phyloP scores from a whole-genome alignment of 2,329 filamentous ascomycete genomes.

The Sporothrix schenckii region DNA sequence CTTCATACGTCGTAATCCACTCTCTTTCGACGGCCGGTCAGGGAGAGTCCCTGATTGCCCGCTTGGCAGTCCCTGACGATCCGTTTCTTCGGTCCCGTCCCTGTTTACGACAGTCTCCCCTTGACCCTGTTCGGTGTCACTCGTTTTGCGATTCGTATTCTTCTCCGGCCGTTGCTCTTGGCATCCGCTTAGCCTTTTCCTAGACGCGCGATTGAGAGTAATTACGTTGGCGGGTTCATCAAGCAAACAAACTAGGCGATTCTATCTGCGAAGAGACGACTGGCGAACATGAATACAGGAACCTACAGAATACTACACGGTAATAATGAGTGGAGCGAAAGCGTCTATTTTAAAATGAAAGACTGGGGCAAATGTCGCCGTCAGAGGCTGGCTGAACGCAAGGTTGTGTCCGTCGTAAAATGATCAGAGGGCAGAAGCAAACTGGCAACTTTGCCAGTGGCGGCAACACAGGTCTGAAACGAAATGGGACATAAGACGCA shows the following conservation, averaged over 20 bases:
- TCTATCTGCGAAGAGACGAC: not conserved
- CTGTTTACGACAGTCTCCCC: slow-evolving; percentile 4
- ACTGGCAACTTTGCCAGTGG: not conserved
- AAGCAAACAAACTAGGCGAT: not conserved
- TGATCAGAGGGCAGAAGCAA: slow-evolving; percentile 2
- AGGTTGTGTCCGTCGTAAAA: not conserved
- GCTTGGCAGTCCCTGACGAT: slow-evolving; percentile 19
- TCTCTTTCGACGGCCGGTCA: not conserved
- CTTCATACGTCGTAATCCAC: not conserved
- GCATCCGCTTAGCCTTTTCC: not conserved
- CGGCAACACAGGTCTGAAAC: slow-evolving; percentile 4
- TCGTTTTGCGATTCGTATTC: not conserved
- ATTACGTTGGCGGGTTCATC: not conserved
- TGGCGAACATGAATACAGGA: not conserved
- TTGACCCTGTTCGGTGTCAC: not conserved
- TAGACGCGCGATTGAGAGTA: not conserved
- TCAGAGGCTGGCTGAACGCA: slow-evolving; percentile 13
- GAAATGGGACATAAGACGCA: not conserved
- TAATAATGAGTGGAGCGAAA: not conserved
- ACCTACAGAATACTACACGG: too few relatives aligned
- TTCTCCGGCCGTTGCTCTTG: not conserved
- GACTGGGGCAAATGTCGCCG: not conserved
- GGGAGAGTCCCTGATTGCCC: slow-evolving; percentile 17
- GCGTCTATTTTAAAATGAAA: slow-evolving; percentile 16
- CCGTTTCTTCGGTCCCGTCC: slow-evolving; percentile 19